Evolutionary conservation across 352 stramenopile genomes (phyloP).

Genomic region (Hyaloperonospora brassicae): DNA sequence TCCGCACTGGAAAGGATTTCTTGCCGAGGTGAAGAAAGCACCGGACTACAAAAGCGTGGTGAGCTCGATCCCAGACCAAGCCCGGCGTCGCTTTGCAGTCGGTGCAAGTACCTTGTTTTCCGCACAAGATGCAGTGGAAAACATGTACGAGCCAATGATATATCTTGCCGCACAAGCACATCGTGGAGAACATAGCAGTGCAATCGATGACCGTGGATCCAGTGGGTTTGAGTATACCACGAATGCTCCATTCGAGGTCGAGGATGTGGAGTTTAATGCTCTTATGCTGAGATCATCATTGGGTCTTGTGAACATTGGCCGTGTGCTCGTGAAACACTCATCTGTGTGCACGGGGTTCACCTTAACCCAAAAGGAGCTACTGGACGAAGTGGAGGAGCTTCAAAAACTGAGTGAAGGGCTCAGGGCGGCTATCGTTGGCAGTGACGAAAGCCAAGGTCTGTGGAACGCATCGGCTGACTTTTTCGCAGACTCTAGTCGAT

Average conservation of each 20-base stretch:
- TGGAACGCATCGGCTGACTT: slow-evolving; percentile 60
- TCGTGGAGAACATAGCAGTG: slow-evolving; percentile 1
- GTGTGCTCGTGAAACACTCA: slow-evolving; percentile 50
- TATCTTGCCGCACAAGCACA: slow-evolving; percentile 43
- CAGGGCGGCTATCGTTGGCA: slow-evolving; percentile 37
- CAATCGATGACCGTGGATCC: slow-evolving; percentile 6
- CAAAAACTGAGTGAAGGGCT: slow-evolving; percentile 24
- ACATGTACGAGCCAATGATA: slow-evolving; percentile 78
- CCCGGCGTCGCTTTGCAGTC: slow-evolving; percentile 40
- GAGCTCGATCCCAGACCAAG: slow-evolving; percentile 35
- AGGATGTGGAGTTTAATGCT: slow-evolving; percentile 79
- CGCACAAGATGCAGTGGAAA: slow-evolving; percentile 28
- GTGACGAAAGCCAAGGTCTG: slow-evolving; percentile 29
- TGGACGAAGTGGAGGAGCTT: slow-evolving; percentile 33
- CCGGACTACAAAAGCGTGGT: slow-evolving; percentile 42
- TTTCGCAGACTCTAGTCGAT: slow-evolving; percentile 37
- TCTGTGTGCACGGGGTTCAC: slow-evolving; percentile 48
- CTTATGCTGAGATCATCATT: slow-evolving; percentile 57
- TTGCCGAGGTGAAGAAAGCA: slow-evolving; percentile 39
- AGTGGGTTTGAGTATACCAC: slow-evolving; percentile 4
- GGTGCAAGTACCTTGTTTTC: slow-evolving; percentile 32
- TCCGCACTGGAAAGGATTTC: slow-evolving; percentile 47
- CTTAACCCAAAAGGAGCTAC: slow-evolving; percentile 34
- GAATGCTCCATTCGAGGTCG: slow-evolving; percentile 34
- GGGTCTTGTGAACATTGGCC: slow-evolving; percentile 57